Evolutionary conservation across 805 yeast species (phyloP).

Genomic region (Candida boleticola): DNA sequence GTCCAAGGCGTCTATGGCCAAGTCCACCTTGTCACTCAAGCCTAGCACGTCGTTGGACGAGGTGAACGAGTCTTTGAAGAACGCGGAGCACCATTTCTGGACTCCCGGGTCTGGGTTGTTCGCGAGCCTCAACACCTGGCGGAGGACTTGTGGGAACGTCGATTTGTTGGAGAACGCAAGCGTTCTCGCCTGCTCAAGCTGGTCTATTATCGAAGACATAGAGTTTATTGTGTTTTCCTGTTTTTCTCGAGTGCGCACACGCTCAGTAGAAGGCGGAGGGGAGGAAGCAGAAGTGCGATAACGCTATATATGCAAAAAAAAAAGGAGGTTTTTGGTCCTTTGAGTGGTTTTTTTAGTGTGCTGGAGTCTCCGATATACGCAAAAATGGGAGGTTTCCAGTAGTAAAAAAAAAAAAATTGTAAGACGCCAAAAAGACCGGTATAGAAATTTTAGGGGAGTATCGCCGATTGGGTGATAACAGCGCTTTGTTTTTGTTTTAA

Average conservation of each 20-base stretch:
- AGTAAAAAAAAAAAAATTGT: too few relatives aligned
- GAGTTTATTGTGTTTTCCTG: not conserved
- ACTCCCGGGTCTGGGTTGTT: constrained; percentile 32
- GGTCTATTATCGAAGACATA: constrained; percentile 20
- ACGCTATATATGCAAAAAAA: too few relatives aligned
- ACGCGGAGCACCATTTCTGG: constrained; percentile 41
- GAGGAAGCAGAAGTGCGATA: too few relatives aligned
- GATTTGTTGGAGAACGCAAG: constrained; percentile 29
- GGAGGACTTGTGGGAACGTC: constrained; percentile 42
- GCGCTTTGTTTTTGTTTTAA: too few relatives aligned
- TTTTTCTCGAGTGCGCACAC: not conserved
- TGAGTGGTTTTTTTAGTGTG: too few relatives aligned
- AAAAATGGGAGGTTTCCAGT: too few relatives aligned
- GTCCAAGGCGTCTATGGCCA: constrained; percentile 41
- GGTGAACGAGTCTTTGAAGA: constrained; percentile 36
- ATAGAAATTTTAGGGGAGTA: too few relatives aligned
- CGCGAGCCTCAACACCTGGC: constrained; percentile 39
- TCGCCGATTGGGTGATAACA: too few relatives aligned
- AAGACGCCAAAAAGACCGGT: too few relatives aligned
- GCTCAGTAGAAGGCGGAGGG: too few relatives aligned
- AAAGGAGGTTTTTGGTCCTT: too few relatives aligned
- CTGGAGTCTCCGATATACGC: too few relatives aligned
- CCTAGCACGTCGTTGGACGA: constrained; percentile 23
- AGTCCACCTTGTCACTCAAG: constrained; percentile 30
- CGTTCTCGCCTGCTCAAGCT: constrained; percentile 37